A percentile compares a stretch with the other conserved stretches of the same genome.
These are phyloP conservation scores for Neurospora africana DNA, from an alignment of 495 filamentous ascomycete species.

Conservation along the genomic window DNA sequence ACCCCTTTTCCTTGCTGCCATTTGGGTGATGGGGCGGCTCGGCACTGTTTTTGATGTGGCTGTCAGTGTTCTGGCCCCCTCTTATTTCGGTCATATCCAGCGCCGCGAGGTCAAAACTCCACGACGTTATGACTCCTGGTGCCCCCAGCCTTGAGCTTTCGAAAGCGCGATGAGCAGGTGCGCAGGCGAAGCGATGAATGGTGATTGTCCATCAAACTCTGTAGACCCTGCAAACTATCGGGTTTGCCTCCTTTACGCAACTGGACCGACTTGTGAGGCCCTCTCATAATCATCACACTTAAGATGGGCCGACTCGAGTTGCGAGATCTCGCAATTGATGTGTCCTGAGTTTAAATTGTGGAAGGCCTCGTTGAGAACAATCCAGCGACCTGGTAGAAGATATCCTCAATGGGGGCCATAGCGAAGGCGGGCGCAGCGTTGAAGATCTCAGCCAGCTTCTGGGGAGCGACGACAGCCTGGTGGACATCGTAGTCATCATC, in stretches of 20 bases:
- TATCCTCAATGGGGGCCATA: conserved; percentile 63
- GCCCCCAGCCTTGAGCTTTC: background rate
- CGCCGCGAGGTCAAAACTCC: conserved; percentile 5
- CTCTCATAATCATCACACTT: background rate
- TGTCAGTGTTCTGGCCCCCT: background rate
- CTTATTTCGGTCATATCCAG: background rate
- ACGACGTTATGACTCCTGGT: background rate
- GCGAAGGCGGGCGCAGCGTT: conserved; percentile 62
- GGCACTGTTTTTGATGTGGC: background rate
- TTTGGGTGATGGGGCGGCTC: background rate
- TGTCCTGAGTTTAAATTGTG: background rate
- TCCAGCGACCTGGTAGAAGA: conserved; percentile 65
- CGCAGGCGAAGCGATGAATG: background rate
- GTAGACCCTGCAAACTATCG: background rate
- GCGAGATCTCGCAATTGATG: background rate
- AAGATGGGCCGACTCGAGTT: background rate
- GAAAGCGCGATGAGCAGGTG: background rate
- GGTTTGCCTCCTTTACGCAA: background rate
- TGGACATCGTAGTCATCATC: conserved; percentile 29
- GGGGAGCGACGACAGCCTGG: conserved; percentile 46
- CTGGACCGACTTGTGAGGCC: background rate
- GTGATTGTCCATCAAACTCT: background rate
- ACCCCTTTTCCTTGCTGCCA: background rate
- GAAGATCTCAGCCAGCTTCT: conserved; percentile 64
- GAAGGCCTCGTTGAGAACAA: conserved; percentile 42